A percentile compares a stretch with the other conserved stretches of the same genome.
phyloP scores from a whole-genome alignment of 352 stramenopile genomes.

The Phytophthora sansomeana region DNA sequence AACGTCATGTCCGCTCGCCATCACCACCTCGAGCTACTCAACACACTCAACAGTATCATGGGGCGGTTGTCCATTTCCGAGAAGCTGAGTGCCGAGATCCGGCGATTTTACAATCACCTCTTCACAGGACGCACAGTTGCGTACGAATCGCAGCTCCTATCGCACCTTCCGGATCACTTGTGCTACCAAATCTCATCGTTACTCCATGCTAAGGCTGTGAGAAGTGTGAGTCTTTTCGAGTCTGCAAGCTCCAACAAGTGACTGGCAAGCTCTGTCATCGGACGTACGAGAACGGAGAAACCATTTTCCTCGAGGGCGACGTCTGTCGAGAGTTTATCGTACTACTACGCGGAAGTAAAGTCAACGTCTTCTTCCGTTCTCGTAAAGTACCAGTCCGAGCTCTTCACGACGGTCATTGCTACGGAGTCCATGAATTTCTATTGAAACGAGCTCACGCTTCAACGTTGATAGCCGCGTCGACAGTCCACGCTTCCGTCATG shows the following conservation, averaged over 20 bases:
- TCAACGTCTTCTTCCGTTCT: slow-evolving; percentile 68
- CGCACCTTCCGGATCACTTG: slow-evolving; percentile 72
- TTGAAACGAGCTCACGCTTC: slow-evolving; percentile 47
- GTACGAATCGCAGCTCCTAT: slow-evolving; percentile 77
- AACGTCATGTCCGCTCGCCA: slow-evolving; percentile 69
- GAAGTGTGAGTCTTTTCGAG: slow-evolving; percentile 66
- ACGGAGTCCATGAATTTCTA: slow-evolving; percentile 76
- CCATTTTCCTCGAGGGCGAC: slow-evolving; percentile 71
- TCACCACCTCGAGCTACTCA: slow-evolving; percentile 78
- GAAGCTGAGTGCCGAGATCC: slow-evolving; percentile 64
- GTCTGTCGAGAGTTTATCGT: slow-evolving; percentile 77
- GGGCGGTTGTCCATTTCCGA: slow-evolving; percentile 67
- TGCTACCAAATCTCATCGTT: slow-evolving; percentile 80
- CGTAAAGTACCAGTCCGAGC: slow-evolving; percentile 59
- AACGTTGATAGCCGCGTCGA: slow-evolving; percentile 57
- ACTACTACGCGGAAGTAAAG: slow-evolving; percentile 59
- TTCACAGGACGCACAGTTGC: slow-evolving; percentile 64
- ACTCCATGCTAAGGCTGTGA: slow-evolving; percentile 67
- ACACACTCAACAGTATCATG: slow-evolving; percentile 73
- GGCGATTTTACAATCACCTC: slow-evolving; percentile 78
- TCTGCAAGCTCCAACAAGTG: slow-evolving; percentile 72
- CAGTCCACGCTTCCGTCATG: slow-evolving; percentile 76
- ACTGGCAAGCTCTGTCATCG: slow-evolving; percentile 81
- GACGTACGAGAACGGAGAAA: slow-evolving; percentile 76
- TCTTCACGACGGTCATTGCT: slow-evolving; percentile 71